These are phyloP conservation scores for Teratosphaeria viscida DNA, from an alignment of 2,329 filamentous ascomycete genomes.

Conservation along the genomic window DNA sequence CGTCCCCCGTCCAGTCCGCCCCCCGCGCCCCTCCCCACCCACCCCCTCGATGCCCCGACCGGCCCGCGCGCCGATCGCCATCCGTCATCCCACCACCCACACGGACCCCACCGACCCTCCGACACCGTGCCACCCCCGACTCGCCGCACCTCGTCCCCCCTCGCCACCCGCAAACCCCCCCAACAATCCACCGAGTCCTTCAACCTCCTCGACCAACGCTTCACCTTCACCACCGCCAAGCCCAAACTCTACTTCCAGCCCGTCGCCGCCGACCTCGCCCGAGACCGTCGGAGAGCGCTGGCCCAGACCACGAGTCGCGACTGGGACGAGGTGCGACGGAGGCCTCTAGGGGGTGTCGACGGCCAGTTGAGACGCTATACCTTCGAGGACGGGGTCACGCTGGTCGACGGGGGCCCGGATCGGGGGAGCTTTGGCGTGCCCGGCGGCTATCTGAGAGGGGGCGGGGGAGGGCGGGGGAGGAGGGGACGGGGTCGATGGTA, in stretches of 20 bases:
- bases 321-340: slow-evolving; percentile 24
- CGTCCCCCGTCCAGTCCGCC: slow-evolving; percentile 3
- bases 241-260: slow-evolving; percentile 57
- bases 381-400: slow-evolving; percentile 34
- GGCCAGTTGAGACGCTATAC: slow-evolving; percentile 32
- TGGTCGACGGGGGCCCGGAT: slow-evolving; percentile 33
- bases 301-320: slow-evolving; percentile 34
- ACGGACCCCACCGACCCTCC: background rate
- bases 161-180: slow-evolving; percentile 3
- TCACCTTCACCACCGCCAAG: slow-evolving; percentile 49
- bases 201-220: slow-evolving; percentile 46
- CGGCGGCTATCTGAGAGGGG: slow-evolving; percentile 4
- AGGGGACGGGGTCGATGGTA: slow-evolving; percentile 10
- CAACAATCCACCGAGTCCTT: slow-evolving; percentile 5
- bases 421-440: slow-evolving; percentile 21
- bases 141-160: background rate
- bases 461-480: slow-evolving; percentile 10
- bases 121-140: background rate
- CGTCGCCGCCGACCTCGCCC: slow-evolving; percentile 53
- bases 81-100: background rate
- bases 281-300: slow-evolving; percentile 53
- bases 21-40: slow-evolving; percentile 1
- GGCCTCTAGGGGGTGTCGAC: slow-evolving; percentile 1
- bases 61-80: slow-evolving; percentile 9
- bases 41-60: slow-evolving; percentile 15